Evolutionary conservation across 202 grass and related monocot genomes (phyloP).

Genomic region (Zoysia matrella): DNA sequence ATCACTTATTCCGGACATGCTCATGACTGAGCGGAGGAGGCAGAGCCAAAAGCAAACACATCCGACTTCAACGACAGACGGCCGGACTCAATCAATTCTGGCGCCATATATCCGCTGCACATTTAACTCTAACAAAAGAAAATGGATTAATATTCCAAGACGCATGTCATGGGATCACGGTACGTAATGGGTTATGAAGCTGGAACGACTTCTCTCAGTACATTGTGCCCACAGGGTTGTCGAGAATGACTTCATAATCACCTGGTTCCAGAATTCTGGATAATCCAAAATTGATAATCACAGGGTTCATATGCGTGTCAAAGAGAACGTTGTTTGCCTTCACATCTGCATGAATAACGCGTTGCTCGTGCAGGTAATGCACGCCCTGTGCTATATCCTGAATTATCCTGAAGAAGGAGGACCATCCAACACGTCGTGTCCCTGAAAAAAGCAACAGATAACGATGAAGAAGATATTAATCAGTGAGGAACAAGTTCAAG

Average conservation of each 20-base stretch:
- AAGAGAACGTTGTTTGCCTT: conserved; percentile 40
- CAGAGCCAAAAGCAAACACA: no score
- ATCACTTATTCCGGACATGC: no score
- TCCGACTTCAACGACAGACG: no score
- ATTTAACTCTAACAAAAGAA: no score
- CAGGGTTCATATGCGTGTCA: conserved; percentile 25
- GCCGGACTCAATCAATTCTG: no score
- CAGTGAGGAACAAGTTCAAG: no score
- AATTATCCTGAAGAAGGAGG: background rate
- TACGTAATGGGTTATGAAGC: no score
- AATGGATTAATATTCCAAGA: no score
- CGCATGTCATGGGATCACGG: no score
- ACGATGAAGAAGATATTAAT: background rate
- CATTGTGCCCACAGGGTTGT: background rate
- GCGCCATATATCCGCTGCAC: no score
- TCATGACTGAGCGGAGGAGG: no score
- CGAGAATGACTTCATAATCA: background rate
- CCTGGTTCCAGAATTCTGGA: background rate
- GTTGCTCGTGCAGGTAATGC: conserved; percentile 13
- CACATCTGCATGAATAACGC: conserved; percentile 17
- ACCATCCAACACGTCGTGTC: background rate
- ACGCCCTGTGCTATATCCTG: conserved; percentile 10
- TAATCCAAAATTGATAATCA: conserved; percentile 7
- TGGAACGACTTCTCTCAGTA: background rate
- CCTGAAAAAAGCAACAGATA: background rate